Conservation (phyloP, 306 rosid genomes). For the Oemleria cerasiformis region DNA sequence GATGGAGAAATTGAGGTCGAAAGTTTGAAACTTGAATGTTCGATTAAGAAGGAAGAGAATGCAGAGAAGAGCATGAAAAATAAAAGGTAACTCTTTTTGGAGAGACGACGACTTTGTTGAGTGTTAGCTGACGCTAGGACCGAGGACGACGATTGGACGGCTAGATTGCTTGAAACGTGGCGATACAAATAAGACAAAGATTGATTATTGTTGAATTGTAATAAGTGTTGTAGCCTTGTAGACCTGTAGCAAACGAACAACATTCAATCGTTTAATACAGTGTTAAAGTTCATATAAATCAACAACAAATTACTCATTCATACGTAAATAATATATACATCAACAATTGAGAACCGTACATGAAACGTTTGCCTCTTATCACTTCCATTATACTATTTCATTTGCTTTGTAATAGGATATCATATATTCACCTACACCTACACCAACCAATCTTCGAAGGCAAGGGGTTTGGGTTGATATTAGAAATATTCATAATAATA, state of each 20-base stretch:
- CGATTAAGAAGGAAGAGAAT: background rate
- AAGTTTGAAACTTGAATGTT: slow-evolving; percentile 1
- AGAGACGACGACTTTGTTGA: slow-evolving; percentile 19
- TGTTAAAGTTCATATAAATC: too few species aligned
- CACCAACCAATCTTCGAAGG: background rate
- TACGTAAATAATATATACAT: background rate
- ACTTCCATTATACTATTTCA: background rate
- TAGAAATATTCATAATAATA: background rate
- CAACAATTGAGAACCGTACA: background rate
- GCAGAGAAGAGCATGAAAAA: background rate
- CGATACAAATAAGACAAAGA: slow-evolving; percentile 10
- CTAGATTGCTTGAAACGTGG: background rate
- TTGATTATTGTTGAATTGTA: slow-evolving; percentile 1
- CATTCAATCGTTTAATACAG: too few species aligned
- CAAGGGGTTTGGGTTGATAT: background rate
- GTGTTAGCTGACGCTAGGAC: slow-evolving; percentile 16
- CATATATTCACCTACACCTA: background rate
- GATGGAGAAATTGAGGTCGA: background rate
- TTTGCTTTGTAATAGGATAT: background rate
- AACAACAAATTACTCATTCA: too few species aligned
- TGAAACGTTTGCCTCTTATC: background rate
- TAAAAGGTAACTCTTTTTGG: slow-evolving; percentile 1
- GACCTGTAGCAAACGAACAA: background rate
- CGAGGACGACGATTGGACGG: slow-evolving; percentile 12
- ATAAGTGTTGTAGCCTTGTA: background rate